Conservation (phyloP, 2,329 filamentous ascomycete species). For the Colletotrichum sp. region DNA sequence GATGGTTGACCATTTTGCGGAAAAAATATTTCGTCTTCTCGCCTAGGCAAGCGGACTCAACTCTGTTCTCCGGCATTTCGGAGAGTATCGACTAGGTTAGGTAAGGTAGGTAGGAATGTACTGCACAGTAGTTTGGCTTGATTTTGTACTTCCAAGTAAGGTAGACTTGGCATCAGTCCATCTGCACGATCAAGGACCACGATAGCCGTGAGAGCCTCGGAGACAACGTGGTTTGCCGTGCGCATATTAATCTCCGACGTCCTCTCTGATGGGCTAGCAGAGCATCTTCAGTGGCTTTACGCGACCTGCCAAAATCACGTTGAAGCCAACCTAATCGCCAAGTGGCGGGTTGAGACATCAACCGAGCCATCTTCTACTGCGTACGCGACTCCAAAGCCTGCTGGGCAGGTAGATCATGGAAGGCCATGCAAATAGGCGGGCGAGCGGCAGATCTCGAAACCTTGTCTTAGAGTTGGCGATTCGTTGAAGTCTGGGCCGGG, state of each 20-base stretch:
- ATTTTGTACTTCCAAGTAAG: neutral
- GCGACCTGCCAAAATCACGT: too few species aligned
- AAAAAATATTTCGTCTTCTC: neutral
- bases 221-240: neutral
- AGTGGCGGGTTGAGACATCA: neutral
- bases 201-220: neutral
- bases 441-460: neutral
- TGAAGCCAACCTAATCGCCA: too few species aligned
- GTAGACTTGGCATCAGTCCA: neutral
- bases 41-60: neutral
- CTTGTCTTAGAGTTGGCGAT: neutral
- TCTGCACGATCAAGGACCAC: neutral
- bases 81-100: neutral
- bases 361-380: neutral
- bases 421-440: neutral
- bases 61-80: neutral
- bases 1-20: neutral
- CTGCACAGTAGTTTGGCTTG: neutral
- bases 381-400: neutral
- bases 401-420: neutral
- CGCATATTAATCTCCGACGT: neutral
- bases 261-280: neutral
- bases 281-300: neutral
- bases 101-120: neutral
- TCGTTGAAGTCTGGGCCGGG: neutral